Percentiles rank a stretch among this genome's conserved stretches.
phyloP scores from a whole-genome alignment of 768 basidiomycete genomes.

The Pilatotrama ljubarskyi region DNA sequence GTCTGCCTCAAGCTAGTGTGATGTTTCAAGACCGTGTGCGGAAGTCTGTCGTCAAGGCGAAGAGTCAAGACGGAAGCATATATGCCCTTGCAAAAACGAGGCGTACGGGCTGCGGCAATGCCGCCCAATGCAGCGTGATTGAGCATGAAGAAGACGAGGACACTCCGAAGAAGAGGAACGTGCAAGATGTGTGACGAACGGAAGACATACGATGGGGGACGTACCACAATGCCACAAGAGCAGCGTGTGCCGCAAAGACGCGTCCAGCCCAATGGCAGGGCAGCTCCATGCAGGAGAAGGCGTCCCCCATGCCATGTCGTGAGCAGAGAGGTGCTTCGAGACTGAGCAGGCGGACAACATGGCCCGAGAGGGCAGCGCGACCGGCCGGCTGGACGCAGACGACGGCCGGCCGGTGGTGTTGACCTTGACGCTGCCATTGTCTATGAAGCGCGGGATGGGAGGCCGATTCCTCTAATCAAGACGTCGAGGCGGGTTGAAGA shows the following conservation, averaged over 20 bases:
- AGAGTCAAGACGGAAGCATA: background rate
- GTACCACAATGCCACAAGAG: background rate
- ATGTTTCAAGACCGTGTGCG: background rate
- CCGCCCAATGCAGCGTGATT: background rate
- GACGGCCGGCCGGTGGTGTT: slow-evolving; percentile 7
- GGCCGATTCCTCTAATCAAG: too few relatives aligned
- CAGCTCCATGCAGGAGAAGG: background rate
- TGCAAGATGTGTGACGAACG: background rate
- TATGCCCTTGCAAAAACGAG: background rate
- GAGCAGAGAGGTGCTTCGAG: background rate
- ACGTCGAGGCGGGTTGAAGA: too few relatives aligned
- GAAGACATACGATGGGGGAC: background rate
- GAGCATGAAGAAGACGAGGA: background rate
- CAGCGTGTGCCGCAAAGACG: background rate
- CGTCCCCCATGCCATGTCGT: background rate
- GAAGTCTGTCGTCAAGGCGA: background rate
- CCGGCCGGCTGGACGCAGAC: background rate
- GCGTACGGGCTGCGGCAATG: background rate
- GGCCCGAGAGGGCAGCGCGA: slow-evolving; percentile 6
- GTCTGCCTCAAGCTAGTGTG: slow-evolving; percentile 1
- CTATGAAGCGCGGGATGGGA: background rate
- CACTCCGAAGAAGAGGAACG: background rate
- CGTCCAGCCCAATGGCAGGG: background rate
- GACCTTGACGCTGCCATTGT: background rate
- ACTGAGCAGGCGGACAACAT: background rate